Evolutionary conservation across 176 grass and related monocot species (phyloP).

Genomic region (Oryza nivara): DNA sequence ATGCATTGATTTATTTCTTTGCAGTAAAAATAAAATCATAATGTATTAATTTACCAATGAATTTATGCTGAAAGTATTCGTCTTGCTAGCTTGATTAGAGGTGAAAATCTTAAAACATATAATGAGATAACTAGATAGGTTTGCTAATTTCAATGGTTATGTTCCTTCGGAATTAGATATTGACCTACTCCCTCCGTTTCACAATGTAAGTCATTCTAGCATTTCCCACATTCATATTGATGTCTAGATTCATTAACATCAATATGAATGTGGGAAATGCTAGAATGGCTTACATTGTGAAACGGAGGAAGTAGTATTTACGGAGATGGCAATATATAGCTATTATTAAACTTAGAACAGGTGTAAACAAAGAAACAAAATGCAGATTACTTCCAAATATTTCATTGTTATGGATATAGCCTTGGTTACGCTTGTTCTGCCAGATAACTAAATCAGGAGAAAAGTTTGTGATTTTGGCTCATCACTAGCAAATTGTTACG

Average conservation of each 20-base stretch:
- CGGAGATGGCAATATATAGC: not conserved
- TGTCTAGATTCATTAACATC: no score
- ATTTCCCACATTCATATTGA: no score
- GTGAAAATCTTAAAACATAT: not conserved
- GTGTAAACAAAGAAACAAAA: not conserved
- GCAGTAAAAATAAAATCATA: not conserved
- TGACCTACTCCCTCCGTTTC: not conserved
- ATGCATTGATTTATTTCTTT: not conserved
- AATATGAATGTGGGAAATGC: no score
- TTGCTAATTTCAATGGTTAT: not conserved
- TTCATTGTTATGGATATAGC: not conserved
- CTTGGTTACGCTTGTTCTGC: not conserved
- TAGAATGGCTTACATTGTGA: no score
- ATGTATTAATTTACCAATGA: not conserved
- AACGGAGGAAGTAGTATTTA: not conserved
- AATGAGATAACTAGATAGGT: not conserved
- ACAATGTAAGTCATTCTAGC: no score
- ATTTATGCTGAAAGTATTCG: not conserved
- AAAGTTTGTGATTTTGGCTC: not conserved
- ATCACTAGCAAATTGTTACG: not conserved
- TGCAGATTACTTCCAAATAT: not conserved
- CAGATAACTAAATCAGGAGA: constrained; percentile 2
- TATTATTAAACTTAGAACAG: not conserved
- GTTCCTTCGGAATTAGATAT: not conserved
- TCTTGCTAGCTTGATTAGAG: not conserved